Percentiles rank a stretch among this genome's conserved stretches.
These are phyloP conservation scores for Saprolegnia diclina DNA, from an alignment of 352 stramenopile species.

Conservation along the genomic window DNA sequence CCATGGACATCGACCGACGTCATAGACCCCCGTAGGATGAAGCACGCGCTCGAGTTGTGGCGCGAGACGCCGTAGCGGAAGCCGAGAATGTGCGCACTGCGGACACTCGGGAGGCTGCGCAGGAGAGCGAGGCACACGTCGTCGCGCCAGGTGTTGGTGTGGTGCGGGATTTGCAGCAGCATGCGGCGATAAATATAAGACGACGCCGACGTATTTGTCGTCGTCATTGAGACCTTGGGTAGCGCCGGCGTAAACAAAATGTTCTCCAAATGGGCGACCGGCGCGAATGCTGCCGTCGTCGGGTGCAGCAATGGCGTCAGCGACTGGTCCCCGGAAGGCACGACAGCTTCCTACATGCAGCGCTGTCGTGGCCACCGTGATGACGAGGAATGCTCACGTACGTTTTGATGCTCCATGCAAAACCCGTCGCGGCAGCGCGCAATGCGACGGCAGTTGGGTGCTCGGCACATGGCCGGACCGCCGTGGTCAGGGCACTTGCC, in stretches of 20 bases:
- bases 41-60: slow-evolving; percentile 12
- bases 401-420: slow-evolving; percentile 10
- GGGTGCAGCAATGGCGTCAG: not conserved
- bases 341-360: not conserved
- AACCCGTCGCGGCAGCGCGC: slow-evolving; percentile 38
- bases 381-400: not conserved
- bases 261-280: not conserved
- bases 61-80: slow-evolving; percentile 8
- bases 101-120: slow-evolving; percentile 33
- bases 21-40: slow-evolving; percentile 2
- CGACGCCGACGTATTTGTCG: not conserved
- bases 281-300: not conserved
- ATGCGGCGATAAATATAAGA: slow-evolving; percentile 20
- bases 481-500: slow-evolving; percentile 67
- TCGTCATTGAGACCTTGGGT: slow-evolving; percentile 1
- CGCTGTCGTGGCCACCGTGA: not conserved
- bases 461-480: slow-evolving; percentile 48
- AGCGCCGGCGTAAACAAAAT: not conserved
- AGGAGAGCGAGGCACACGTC: slow-evolving; percentile 39
- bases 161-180: slow-evolving; percentile 25
- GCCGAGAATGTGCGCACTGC: slow-evolving; percentile 43
- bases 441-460: slow-evolving; percentile 55
- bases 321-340: not conserved
- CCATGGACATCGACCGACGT: not conserved
- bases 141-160: slow-evolving; percentile 1